phyloP scores from a whole-genome alignment of 345 rosid species.

The Eutrema yunnanense region DNA sequence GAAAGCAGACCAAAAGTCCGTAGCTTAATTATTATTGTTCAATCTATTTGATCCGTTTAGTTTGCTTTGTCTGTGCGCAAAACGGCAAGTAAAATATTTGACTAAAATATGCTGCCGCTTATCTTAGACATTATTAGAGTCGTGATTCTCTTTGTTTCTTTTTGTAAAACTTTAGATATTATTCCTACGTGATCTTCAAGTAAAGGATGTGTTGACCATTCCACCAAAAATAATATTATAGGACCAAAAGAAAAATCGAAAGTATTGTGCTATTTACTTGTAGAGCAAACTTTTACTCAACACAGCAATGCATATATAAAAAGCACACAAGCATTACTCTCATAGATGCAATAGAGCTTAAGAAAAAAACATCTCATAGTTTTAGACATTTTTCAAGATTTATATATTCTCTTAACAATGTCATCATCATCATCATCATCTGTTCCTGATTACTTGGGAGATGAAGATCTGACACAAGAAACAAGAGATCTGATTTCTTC shows the following conservation, averaged over 20 bases:
- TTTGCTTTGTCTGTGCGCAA: too few relatives aligned
- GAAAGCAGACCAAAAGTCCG: too few relatives aligned
- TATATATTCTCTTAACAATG: neutral
- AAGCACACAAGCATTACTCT: neutral
- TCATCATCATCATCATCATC: slow-evolving; percentile 10
- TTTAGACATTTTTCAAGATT: neutral
- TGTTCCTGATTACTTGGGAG: slow-evolving; percentile 12
- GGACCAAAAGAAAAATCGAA: neutral
- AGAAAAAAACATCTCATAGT: neutral
- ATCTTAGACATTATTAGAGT: neutral
- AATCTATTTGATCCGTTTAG: too few relatives aligned
- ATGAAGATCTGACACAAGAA: slow-evolving; percentile 24
- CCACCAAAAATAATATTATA: neutral
- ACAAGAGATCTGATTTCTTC: slow-evolving; percentile 32
- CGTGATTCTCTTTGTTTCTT: neutral
- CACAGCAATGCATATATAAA: neutral
- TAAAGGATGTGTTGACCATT: neutral
- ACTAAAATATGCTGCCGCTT: neutral
- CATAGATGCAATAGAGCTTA: neutral
- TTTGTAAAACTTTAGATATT: neutral
- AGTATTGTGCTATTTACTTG: neutral
- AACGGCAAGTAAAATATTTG: too few relatives aligned
- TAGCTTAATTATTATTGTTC: too few relatives aligned
- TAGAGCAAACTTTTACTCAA: neutral
- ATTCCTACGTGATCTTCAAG: slow-evolving; percentile 9